Evolutionary conservation across 2,329 filamentous ascomycete genomes (phyloP).

Genomic region (Monosporascus sp.): DNA sequence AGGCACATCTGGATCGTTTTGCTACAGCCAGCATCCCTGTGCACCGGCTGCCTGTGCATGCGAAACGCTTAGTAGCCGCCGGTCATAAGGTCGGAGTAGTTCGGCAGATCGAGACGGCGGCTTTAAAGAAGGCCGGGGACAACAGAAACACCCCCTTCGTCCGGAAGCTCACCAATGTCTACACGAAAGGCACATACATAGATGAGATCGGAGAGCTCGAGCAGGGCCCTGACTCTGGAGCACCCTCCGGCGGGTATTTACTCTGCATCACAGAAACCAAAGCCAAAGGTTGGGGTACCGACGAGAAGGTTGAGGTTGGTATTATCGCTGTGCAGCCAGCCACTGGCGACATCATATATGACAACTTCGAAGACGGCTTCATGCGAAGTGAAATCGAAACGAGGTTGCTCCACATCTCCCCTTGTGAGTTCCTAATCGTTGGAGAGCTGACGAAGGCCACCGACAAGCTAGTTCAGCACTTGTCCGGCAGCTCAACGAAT

Average conservation of each 20-base stretch:
- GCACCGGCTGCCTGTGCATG: slow-evolving; percentile 85
- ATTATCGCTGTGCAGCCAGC: slow-evolving; percentile 91
- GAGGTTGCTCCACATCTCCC: slow-evolving; percentile 87
- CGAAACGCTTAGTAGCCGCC: slow-evolving; percentile 84
- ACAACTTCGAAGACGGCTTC: slow-evolving; percentile 94
- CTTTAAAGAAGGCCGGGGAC: slow-evolving; percentile 89
- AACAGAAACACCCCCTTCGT: slow-evolving; percentile 91
- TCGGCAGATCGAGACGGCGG: slow-evolving; percentile 89
- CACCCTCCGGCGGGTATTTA: slow-evolving; percentile 73
- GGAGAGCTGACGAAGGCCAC: slow-evolving; percentile 86
- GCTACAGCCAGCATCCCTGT: slow-evolving; percentile 95
- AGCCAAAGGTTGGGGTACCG: slow-evolving; percentile 72
- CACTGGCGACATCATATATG: slow-evolving; percentile 93
- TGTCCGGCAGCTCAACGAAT: slow-evolving; percentile 84
- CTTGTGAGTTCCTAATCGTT: slow-evolving; percentile 91
- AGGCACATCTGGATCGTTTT: slow-evolving; percentile 87
- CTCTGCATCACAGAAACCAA: slow-evolving; percentile 86
- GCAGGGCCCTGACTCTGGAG: slow-evolving; percentile 38
- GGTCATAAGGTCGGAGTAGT: slow-evolving; percentile 97
- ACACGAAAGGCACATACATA: slow-evolving; percentile 96
- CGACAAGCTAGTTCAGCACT: slow-evolving; percentile 84
- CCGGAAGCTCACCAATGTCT: slow-evolving; percentile 89
- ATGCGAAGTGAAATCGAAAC: slow-evolving; percentile 97
- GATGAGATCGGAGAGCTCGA: slow-evolving; percentile 85
- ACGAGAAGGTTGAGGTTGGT: slow-evolving; percentile 90